Conservation (phyloP, 352 stramenopile genomes). For the Thraustochytrium sp. region DNA sequence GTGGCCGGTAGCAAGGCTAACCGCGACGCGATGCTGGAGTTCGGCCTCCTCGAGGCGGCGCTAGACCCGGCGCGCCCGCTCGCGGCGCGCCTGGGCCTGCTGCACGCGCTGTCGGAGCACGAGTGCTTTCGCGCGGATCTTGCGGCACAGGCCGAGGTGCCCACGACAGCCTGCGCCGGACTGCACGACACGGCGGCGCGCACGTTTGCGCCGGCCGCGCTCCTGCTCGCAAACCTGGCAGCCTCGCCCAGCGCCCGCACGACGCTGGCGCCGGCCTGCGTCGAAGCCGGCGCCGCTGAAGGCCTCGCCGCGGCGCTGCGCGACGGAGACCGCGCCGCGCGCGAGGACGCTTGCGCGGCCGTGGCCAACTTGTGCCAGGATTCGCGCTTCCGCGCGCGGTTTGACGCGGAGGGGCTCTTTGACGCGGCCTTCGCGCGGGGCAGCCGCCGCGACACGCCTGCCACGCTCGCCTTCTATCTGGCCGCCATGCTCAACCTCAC, state of each 20-base stretch:
- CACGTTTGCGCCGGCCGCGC: not conserved
- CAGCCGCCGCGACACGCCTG: not conserved
- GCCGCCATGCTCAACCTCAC: slow-evolving; percentile 1
- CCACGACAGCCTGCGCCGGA: too few relatives aligned
- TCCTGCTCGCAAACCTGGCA: not conserved
- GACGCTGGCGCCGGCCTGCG: not conserved
- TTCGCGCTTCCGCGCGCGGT: not conserved
- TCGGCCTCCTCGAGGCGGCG: not conserved
- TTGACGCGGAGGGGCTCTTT: not conserved
- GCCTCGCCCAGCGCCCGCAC: not conserved
- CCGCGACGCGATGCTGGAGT: not conserved
- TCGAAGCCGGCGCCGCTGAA: not conserved
- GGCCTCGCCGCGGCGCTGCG: not conserved
- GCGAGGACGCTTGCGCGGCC: not conserved
- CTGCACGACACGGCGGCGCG: not conserved
- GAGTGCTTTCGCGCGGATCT: not conserved
- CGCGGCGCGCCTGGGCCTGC: not conserved
- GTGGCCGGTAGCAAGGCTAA: not conserved
- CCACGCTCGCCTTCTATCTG: not conserved
- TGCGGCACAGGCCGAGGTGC: not conserved
- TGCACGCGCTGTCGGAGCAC: slow-evolving; percentile 1
- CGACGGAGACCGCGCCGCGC: not conserved
- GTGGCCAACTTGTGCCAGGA: not conserved
- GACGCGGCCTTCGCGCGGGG: not conserved
- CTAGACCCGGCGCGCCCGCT: not conserved